Conservation (phyloP, 164 flowering plant species). For the Echeveria elegans region DNA sequence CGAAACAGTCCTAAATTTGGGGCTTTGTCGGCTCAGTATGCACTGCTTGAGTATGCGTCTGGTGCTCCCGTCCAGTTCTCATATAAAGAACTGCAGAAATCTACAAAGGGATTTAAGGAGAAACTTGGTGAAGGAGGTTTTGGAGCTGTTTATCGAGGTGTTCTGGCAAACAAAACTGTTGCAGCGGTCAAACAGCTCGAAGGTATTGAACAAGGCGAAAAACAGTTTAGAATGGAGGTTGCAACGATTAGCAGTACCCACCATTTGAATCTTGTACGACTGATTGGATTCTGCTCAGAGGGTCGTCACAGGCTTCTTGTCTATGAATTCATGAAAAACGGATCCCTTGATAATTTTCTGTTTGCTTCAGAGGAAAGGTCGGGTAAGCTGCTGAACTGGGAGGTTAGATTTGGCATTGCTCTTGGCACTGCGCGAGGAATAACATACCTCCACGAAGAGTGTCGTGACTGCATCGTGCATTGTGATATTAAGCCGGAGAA, state of each 20-base stretch:
- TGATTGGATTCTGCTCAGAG: constrained; percentile 69
- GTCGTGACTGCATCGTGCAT: constrained; percentile 80
- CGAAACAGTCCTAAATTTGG: constrained; percentile 38
- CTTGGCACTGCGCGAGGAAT: constrained; percentile 79
- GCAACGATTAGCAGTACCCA: constrained; percentile 74
- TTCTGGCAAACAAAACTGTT: constrained; percentile 39
- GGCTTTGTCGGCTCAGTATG: constrained; percentile 41
- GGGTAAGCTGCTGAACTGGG: constrained; percentile 47
- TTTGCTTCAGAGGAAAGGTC: constrained; percentile 25
- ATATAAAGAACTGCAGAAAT: constrained; percentile 39
- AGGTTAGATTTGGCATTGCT: constrained; percentile 49
- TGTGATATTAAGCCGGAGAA: constrained; percentile 87
- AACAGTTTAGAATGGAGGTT: constrained; percentile 71
- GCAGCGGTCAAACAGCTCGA: constrained; percentile 65
- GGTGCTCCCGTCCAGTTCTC: constrained; percentile 71
- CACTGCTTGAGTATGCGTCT: constrained; percentile 65
- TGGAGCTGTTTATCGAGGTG: constrained; percentile 58
- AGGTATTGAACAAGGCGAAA: constrained; percentile 68
- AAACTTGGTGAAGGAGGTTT: constrained; percentile 72
- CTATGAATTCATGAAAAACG: constrained; percentile 67
- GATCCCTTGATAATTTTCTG: constrained; percentile 53
- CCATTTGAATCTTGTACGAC: constrained; percentile 57
- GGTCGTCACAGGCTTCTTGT: constrained; percentile 55
- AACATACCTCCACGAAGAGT: constrained; percentile 82
- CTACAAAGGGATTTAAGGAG: constrained; percentile 56